Conservation (phyloP, 768 basidiomycete genomes). For the Coprinellus aureogranulatus region DNA sequence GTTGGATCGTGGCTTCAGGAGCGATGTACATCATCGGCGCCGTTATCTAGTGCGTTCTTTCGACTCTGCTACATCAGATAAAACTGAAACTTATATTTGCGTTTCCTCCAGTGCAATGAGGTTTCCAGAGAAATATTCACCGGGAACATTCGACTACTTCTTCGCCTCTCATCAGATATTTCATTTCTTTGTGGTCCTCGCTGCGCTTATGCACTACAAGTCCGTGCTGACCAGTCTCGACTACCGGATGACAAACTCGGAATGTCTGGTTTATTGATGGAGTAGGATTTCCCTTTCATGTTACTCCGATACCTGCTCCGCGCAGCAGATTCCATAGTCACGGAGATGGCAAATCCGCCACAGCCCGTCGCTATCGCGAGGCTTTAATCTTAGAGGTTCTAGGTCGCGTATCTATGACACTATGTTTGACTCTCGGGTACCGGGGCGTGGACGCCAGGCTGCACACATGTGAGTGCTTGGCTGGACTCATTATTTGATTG, state of each 20-base stretch:
- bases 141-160: conserved; percentile 78
- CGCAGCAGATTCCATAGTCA: background rate
- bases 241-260: conserved; percentile 50
- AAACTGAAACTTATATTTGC: conserved; percentile 4
- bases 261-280: conserved; percentile 3
- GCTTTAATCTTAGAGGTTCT: no score
- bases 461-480: no score
- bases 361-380: no score
- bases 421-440: no score
- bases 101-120: conserved; percentile 67
- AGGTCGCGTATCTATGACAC: no score
- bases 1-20: conserved; percentile 69
- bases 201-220: conserved; percentile 65
- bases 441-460: no score
- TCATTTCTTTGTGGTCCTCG: conserved; percentile 74
- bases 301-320: no score
- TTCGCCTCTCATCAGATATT: conserved; percentile 89
- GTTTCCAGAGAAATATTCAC: conserved; percentile 71
- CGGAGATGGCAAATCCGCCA: background rate
- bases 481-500: no score
- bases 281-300: no score
- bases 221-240: conserved; percentile 55
- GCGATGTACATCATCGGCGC: conserved; percentile 77
- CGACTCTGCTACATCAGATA: conserved; percentile 14
- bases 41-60: conserved; percentile 67